These are phyloP conservation scores for Pseudocercospora fuligena DNA, from an alignment of 2,329 filamentous ascomycete species.

Conservation along the genomic window DNA sequence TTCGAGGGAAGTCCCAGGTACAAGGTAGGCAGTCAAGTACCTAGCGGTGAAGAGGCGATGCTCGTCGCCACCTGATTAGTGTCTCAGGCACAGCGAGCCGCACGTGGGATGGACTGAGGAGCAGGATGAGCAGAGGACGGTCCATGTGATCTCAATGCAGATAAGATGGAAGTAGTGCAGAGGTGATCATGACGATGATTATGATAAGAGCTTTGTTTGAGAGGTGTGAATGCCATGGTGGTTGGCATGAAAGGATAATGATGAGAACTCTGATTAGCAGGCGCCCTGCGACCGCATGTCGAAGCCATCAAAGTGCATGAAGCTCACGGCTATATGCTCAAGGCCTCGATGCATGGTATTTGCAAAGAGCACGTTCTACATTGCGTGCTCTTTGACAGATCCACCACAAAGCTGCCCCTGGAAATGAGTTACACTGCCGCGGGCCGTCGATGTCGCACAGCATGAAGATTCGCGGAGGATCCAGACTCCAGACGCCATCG, in stretches of 20 bases:
- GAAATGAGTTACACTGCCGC: conserved; percentile 19
- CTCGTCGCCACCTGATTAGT: conserved; percentile 28
- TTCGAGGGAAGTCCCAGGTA: neutral
- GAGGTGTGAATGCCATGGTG: neutral
- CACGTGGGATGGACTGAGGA: conserved; percentile 24
- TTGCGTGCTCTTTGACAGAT: conserved; percentile 7
- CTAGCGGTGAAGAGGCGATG: conserved; percentile 8
- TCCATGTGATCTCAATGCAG: conserved; percentile 19
- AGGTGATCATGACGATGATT: neutral
- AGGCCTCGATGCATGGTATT: neutral
- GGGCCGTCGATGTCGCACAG: conserved; percentile 20
- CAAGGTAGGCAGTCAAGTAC: conserved; percentile 6
- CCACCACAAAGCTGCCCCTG: conserved; percentile 14
- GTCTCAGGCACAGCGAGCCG: conserved; percentile 24
- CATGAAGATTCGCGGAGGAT: conserved; percentile 8
- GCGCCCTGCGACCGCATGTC: neutral
- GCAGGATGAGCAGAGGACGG: conserved; percentile 12
- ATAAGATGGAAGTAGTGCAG: conserved; percentile 6
- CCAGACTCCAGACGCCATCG: conserved; percentile 8
- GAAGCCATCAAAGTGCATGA: neutral
- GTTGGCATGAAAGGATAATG: neutral
- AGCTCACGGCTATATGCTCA: too few relatives aligned
- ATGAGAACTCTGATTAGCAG: neutral
- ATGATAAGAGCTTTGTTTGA: conserved; percentile 4
- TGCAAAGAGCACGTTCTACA: neutral